A percentile compares a stretch with the other conserved stretches of the same genome.
Evolutionary conservation across 2,329 filamentous ascomycete genomes (phyloP).

Genomic region (Cercospora canescens): DNA sequence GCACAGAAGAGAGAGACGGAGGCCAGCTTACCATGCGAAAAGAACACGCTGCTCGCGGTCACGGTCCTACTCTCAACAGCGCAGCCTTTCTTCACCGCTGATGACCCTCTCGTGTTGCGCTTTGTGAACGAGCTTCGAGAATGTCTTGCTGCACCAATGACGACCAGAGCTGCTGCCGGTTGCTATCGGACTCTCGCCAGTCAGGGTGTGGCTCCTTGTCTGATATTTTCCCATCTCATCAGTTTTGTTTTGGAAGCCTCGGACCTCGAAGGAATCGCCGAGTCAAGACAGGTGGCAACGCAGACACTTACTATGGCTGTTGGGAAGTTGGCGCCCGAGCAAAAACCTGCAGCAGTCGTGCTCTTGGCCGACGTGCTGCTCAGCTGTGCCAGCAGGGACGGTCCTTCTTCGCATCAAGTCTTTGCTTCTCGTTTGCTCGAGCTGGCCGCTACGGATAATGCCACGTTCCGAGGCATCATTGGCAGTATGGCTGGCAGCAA

Average conservation of each 20-base stretch:
- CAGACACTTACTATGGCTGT: constrained; percentile 77
- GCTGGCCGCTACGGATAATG: constrained; percentile 73
- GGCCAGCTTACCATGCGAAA: constrained; percentile 81
- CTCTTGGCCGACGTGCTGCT: constrained; percentile 78
- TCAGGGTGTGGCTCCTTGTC: constrained; percentile 69
- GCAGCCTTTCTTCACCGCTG: constrained; percentile 61
- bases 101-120: constrained; percentile 71
- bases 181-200: constrained; percentile 85
- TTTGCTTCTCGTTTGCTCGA: constrained; percentile 77
- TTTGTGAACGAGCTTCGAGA: constrained; percentile 82
- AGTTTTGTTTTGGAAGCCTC: constrained; percentile 66
- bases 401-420: constrained; percentile 58
- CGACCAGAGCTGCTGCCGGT: constrained; percentile 84
- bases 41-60: constrained; percentile 84
- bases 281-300: constrained; percentile 67
- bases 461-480: constrained; percentile 73
- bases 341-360: constrained; percentile 60
- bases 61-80: constrained; percentile 86
- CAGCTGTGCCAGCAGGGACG: constrained; percentile 65
- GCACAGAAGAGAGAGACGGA: constrained; percentile 75
- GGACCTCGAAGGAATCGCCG: constrained; percentile 75
- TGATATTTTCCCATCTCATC: constrained; percentile 67
- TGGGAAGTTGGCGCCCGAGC: constrained; percentile 40
- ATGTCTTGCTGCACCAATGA: constrained; percentile 78
- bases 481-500: constrained; percentile 68